Evolutionary conservation across 345 rosid species (phyloP).

Genomic region (Acer campestre): DNA sequence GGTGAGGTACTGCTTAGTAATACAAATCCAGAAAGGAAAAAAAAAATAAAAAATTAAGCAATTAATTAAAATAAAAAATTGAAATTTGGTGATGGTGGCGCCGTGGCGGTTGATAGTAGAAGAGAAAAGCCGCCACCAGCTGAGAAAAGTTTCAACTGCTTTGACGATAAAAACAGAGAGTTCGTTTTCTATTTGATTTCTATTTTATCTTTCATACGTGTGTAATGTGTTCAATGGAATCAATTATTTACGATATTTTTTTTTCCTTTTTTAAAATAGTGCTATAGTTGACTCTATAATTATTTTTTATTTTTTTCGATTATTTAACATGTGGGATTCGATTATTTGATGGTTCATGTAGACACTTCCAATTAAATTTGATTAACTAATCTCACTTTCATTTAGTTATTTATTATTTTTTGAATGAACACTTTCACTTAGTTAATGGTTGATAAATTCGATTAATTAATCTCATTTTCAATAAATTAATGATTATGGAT

Average conservation of each 20-base stretch:
- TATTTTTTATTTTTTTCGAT: neutral
- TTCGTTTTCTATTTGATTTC: neutral
- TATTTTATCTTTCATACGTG: neutral
- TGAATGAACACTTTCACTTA: too few species aligned
- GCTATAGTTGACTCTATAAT: neutral
- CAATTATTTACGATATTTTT: neutral
- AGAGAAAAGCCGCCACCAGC: constrained; percentile 14
- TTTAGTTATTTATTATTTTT: too few species aligned
- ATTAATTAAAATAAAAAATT: neutral
- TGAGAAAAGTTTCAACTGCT: neutral
- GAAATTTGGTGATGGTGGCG: neutral
- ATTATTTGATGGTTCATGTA: neutral
- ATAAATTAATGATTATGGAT: too few species aligned
- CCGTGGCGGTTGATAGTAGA: neutral
- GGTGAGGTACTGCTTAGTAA: too few species aligned
- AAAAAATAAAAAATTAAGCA: neutral
- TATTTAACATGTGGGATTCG: neutral
- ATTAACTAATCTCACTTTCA: neutral
- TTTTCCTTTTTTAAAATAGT: neutral
- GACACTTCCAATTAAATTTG: neutral
- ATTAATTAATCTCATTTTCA: neutral
- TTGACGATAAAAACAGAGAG: constrained; percentile 1
- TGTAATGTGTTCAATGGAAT: neutral
- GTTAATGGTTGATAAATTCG: neutral
- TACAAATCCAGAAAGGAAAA: too few species aligned